These are phyloP conservation scores for Nepenthes mirabilis DNA, from an alignment of 148 eudicot genomes.

Conservation along the genomic window DNA sequence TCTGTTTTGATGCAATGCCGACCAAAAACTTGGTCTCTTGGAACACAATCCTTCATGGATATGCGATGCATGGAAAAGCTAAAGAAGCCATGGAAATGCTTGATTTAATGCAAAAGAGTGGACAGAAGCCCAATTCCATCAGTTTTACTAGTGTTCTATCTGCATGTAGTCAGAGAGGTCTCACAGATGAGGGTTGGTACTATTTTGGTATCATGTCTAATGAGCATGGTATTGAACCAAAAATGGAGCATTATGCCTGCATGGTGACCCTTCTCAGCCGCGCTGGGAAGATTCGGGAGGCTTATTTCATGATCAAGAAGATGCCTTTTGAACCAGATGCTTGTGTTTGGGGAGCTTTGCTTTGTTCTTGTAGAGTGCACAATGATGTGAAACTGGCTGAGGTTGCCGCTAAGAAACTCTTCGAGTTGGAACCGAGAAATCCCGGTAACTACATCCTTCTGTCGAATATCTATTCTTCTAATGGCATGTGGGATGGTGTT, in stretches of 20 bases:
- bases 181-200: slow-evolving; percentile 32
- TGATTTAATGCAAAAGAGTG: slow-evolving; percentile 36
- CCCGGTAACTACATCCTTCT: slow-evolving; percentile 59
- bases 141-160: slow-evolving; percentile 51
- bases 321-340: slow-evolving; percentile 67
- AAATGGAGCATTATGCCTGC: slow-evolving; percentile 62
- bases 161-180: slow-evolving; percentile 64
- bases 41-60: slow-evolving; percentile 58
- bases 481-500: slow-evolving; percentile 46
- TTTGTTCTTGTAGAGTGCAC: slow-evolving; percentile 51
- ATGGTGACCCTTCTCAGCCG: slow-evolving; percentile 66
- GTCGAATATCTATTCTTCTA: slow-evolving; percentile 58
- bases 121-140: slow-evolving; percentile 38
- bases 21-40: slow-evolving; percentile 39
- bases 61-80: slow-evolving; percentile 61
- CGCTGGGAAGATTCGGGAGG: slow-evolving; percentile 57
- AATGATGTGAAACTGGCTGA: slow-evolving; percentile 40
- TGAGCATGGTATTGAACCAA: slow-evolving; percentile 38
- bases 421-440: slow-evolving; percentile 54
- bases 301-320: slow-evolving; percentile 36
- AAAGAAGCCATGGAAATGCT: slow-evolving; percentile 44
- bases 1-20: slow-evolving; percentile 45
- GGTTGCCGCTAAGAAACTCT: slow-evolving; percentile 47
- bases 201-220: slow-evolving; percentile 39
- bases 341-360: slow-evolving; percentile 70